Percentiles rank a stretch among this genome's conserved stretches.
Conservation (phyloP, 768 basidiomycete species). For the Coprinopsis sp. region DNA sequence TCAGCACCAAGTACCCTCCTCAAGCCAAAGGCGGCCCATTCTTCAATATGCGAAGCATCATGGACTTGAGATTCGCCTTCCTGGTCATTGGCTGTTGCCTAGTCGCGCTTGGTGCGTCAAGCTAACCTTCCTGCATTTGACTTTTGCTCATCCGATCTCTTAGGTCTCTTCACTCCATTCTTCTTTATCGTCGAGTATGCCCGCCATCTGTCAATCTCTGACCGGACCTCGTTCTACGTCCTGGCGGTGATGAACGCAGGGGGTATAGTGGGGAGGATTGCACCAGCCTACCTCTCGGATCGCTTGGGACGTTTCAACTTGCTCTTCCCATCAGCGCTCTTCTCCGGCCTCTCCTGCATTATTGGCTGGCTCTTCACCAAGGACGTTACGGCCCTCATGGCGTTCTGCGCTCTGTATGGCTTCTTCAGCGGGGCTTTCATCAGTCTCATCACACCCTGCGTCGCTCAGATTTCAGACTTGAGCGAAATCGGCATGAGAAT, state of each 20-base stretch:
- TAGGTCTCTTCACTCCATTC: conserved; percentile 69
- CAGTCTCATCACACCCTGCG: conserved; percentile 61
- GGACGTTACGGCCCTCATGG: conserved; percentile 35
- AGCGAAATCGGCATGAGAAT: conserved; percentile 57
- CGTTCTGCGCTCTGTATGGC: conserved; percentile 56
- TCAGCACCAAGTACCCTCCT: conserved; percentile 31
- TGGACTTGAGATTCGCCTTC: conserved; percentile 49
- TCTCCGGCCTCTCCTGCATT: conserved; percentile 57
- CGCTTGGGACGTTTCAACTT: conserved; percentile 63
- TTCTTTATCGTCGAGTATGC: conserved; percentile 67
- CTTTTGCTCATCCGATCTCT: background rate
- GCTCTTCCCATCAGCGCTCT: conserved; percentile 56
- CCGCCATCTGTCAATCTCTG: conserved; percentile 34
- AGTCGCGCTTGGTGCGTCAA: conserved; percentile 58
- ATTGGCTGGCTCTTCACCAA: conserved; percentile 51
- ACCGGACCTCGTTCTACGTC: conserved; percentile 44
- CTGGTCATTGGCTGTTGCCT: conserved; percentile 52
- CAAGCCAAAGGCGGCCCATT: conserved; percentile 24
- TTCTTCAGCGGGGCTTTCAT: conserved; percentile 67
- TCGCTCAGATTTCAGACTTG: conserved; percentile 60
- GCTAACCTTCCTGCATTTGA: too few relatives aligned
- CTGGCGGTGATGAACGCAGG: conserved; percentile 69
- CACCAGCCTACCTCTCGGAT: conserved; percentile 63
- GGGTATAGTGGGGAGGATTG: conserved; percentile 58
- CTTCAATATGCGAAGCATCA: conserved; percentile 33